Evolutionary conservation across 2,329 filamentous ascomycete genomes (phyloP).

Genomic region (Cyphellophora europaea): DNA sequence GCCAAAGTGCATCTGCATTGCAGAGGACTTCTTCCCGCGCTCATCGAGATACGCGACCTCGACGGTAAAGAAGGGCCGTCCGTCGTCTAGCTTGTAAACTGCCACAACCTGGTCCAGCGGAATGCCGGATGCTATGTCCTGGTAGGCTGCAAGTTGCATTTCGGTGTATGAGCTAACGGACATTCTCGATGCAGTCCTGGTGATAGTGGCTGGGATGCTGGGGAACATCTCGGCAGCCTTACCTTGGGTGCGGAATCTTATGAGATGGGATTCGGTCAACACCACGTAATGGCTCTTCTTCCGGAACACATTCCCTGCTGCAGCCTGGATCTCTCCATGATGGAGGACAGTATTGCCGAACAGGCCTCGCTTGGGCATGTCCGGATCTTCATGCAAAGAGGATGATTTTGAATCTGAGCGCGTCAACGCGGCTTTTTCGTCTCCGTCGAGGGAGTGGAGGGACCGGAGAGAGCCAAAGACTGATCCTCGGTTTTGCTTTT

Average conservation of each 20-base stretch:
- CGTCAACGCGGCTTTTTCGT: constrained; percentile 37
- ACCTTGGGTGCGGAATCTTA: constrained; percentile 58
- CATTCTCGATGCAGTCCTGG: constrained; percentile 44
- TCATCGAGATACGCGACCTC: constrained; percentile 62
- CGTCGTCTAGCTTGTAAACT: constrained; percentile 58
- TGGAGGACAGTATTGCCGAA: constrained; percentile 46
- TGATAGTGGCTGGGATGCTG: constrained; percentile 33
- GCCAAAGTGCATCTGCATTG: constrained; percentile 55
- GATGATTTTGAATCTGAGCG: constrained; percentile 42
- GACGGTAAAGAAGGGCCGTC: constrained; percentile 55
- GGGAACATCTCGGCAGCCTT: constrained; percentile 58
- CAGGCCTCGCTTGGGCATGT: constrained; percentile 25
- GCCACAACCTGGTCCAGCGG: constrained; percentile 58
- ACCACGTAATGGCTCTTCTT: constrained; percentile 67
- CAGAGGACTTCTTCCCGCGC: constrained; percentile 49
- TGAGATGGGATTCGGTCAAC: constrained; percentile 57
- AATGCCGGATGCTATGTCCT: constrained; percentile 45
- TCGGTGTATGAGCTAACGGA: constrained; percentile 56
- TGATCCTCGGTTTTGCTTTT: constrained; percentile 39
- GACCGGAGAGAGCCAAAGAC: constrained; percentile 51
- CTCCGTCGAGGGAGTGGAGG: constrained; percentile 42
- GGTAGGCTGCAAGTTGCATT: constrained; percentile 47
- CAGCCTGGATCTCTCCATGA: constrained; percentile 62
- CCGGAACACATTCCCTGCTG: constrained; percentile 55
- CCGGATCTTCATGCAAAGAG: constrained; percentile 37